phyloP scores from a whole-genome alignment of 257 asterid species.

The Scutellaria minor region DNA sequence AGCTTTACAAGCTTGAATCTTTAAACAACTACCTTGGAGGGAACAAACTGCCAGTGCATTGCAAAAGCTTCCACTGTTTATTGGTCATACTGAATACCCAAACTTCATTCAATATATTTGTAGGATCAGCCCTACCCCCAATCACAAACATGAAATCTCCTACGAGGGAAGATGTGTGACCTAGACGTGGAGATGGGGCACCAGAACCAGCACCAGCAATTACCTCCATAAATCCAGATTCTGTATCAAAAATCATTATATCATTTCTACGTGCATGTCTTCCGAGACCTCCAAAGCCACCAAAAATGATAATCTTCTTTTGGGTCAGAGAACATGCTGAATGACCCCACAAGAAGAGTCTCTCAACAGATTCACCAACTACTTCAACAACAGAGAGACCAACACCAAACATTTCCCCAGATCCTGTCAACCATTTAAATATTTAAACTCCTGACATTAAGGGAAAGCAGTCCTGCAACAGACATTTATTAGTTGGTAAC shows the following conservation, averaged over 20 bases:
- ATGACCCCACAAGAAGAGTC: slow-evolving; percentile 96
- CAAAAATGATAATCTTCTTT: slow-evolving; percentile 67
- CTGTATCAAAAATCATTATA: slow-evolving; percentile 59
- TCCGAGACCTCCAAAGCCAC: slow-evolving; percentile 98
- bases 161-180: slow-evolving; percentile 72
- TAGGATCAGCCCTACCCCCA: slow-evolving; percentile 96
- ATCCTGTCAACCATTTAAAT: slow-evolving; percentile 91
- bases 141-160: slow-evolving; percentile 70
- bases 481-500: slow-evolving; percentile 49
- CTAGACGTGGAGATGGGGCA: slow-evolving; percentile 85
- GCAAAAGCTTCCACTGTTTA: slow-evolving; percentile 70
- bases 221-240: slow-evolving; percentile 54
- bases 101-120: slow-evolving; percentile 77
- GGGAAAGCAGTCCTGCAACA: slow-evolving; percentile 77
- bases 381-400: slow-evolving; percentile 55
- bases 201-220: slow-evolving; percentile 53
- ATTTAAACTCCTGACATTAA: slow-evolving; percentile 80
- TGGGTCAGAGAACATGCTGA: slow-evolving; percentile 65
- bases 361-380: slow-evolving; percentile 78
- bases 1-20: slow-evolving; percentile 16
- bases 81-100: slow-evolving; percentile 62
- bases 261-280: slow-evolving; percentile 89
- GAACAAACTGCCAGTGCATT: slow-evolving; percentile 68
- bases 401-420: slow-evolving; percentile 40
- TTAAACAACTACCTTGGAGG: slow-evolving; percentile 66